Base-by-base conservation (phyloP, 2,329 filamentous ascomycete species). In the Daldinia sp. region DNA sequence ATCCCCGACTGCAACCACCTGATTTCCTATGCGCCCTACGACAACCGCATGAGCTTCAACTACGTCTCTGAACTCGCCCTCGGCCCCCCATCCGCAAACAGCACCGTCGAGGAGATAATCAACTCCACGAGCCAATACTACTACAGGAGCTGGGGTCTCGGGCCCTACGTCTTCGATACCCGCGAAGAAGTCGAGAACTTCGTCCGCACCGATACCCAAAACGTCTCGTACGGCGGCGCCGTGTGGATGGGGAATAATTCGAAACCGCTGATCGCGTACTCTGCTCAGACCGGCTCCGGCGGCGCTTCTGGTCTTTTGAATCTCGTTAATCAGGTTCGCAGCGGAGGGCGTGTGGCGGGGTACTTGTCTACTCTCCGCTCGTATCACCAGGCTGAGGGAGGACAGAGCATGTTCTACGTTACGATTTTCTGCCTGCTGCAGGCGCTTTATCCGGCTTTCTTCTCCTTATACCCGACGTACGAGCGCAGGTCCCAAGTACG, bases 391-490 rank as follows among this genome's bases (percentile, higher is more conserved):
- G 57, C 67, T n/a, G 60, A 63, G 8, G 67, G 63, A 3, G 71
- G 70, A 4, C 53, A 66, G 8, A 65, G 64, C 6, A 58, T 70
- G 37, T 49, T 69, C 9, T 73, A 66, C 52, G 61, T 69, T 25
- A 70, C 63, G 9, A 69, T 72, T 35, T 75, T 71, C 63, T 74
- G 64, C 63, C 67, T 76, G n/a, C 61, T 76, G 8, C 85, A 89
- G 79, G 78, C 81, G 25, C 82, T 86, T 1, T 90, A 85, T 68
- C 87, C 88, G 1, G 85, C 85, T 1, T 86, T 90, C 76, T 90
- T 90, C 70, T 83, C 85, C 1, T 76, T 91, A 1, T 90, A 90
- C 73, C 85, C 86, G 3, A 89, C 87, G 0, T 78, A 85, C 47
- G 88, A 91, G 73, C 80, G 87, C 30, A 70, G 87, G 27, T 80